Evolutionary conservation across 129 eudicot genomes (phyloP).

Genomic region (Oenanthe sinensis): DNA sequence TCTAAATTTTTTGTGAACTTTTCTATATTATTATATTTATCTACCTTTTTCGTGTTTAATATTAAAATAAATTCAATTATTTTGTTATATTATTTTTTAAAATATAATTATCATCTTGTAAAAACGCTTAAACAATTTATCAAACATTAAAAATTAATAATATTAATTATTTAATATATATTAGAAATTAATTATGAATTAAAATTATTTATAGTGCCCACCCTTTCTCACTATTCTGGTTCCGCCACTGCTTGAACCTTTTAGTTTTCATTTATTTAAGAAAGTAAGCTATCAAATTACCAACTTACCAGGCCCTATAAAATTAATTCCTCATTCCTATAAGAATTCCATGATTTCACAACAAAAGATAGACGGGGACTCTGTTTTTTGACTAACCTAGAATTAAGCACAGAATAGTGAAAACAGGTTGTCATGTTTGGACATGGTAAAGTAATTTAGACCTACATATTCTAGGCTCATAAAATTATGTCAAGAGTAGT

Average conservation of each 20-base stretch:
- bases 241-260: not conserved
- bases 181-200: too few species aligned
- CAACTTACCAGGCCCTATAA: not conserved
- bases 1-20: too few species aligned
- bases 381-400: not conserved
- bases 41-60: too few species aligned
- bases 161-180: too few species aligned
- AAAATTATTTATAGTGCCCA: too few species aligned
- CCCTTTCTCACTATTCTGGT: too few species aligned
- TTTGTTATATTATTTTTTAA: too few species aligned
- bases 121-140: too few species aligned
- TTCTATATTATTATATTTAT: too few species aligned
- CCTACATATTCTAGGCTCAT: not conserved
- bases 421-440: not conserved
- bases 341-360: not conserved
- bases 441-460: not conserved
- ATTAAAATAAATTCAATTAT: too few species aligned
- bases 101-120: too few species aligned
- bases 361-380: not conserved
- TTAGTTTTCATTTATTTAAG: not conserved
- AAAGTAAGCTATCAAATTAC: not conserved
- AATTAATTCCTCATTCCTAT: not conserved
- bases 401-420: not conserved
- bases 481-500: not conserved
- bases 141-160: too few species aligned